Evolutionary conservation across 2,329 filamentous ascomycete species (phyloP).

Genomic region (Fusarium keratoplasticum): DNA sequence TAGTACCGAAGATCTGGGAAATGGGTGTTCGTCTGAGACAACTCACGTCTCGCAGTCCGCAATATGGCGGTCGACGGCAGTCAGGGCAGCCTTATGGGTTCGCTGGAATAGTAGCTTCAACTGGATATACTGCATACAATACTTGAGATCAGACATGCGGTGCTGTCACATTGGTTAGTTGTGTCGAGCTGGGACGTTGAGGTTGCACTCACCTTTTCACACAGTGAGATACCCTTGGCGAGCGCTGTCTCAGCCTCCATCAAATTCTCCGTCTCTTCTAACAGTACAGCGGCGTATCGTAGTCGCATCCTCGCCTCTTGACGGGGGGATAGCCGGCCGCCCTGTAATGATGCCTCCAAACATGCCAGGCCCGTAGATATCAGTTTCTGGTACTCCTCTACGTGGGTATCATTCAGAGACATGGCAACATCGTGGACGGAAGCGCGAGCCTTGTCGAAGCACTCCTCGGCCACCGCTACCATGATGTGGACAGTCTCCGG

Average conservation of each 20-base stretch:
- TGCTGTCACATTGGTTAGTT: conserved; percentile 51
- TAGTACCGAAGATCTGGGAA: background rate
- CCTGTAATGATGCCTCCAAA: conserved; percentile 75
- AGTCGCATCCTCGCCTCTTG: conserved; percentile 77
- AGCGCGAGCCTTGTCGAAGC: conserved; percentile 73
- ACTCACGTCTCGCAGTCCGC: conserved; percentile 73
- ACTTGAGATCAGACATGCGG: conserved; percentile 72
- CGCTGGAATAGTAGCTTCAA: conserved; percentile 77
- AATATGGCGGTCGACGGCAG: conserved; percentile 76
- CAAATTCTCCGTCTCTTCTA: conserved; percentile 81
- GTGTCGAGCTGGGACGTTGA: background rate
- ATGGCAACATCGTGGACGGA: conserved; percentile 61
- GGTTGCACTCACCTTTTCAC: conserved; percentile 65
- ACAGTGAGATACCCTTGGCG: conserved; percentile 77
- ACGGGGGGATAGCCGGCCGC: conserved; percentile 69
- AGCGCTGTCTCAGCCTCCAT: conserved; percentile 79
- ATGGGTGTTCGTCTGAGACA: background rate
- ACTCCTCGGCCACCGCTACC: conserved; percentile 80
- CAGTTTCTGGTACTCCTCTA: conserved; percentile 77
- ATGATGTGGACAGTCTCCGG: conserved; percentile 70
- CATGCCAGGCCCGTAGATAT: conserved; percentile 79
- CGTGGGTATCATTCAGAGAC: conserved; percentile 52
- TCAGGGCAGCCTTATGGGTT: conserved; percentile 78
- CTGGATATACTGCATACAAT: conserved; percentile 80
- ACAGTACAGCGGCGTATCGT: conserved; percentile 77